A percentile compares a stretch with the other conserved stretches of the same genome.
Conservation (phyloP, 257 asterid species). For the Capsicum baccatum region DNA sequence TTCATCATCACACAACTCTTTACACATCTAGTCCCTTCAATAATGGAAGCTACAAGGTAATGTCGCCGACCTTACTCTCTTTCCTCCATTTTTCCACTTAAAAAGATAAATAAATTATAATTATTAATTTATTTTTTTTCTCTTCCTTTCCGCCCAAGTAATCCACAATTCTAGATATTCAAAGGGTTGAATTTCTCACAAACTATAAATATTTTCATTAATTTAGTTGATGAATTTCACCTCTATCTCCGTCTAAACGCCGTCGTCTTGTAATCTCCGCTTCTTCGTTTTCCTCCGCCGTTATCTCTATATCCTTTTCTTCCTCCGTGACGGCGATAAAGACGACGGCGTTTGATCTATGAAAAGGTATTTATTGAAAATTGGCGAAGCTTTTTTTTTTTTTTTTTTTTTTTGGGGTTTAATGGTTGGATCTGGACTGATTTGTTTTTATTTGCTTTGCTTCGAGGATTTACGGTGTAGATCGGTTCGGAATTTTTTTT, state of each 20-base stretch:
- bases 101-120: not conserved
- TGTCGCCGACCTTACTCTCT: constrained; percentile 35
- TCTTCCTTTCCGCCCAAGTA: constrained; percentile 36
- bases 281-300: not conserved
- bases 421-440: constrained; percentile 22
- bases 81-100: not conserved
- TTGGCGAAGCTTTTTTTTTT: not conserved
- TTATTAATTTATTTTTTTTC: not conserved
- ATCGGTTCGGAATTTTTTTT: not conserved
- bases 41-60: constrained; percentile 25
- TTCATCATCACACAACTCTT: not conserved
- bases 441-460: not conserved
- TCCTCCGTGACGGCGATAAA: not conserved
- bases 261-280: constrained; percentile 28
- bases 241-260: constrained; percentile 15
- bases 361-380: constrained; percentile 30
- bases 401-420: not conserved
- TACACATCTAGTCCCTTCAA: not conserved
- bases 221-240: not conserved
- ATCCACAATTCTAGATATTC: not conserved
- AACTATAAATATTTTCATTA: not conserved
- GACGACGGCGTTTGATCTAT: constrained; percentile 37
- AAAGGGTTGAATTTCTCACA: not conserved
- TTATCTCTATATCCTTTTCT: constrained; percentile 6
- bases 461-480: not conserved